Base-by-base conservation (phyloP, 768 basidiomycete genomes). In the Dentipellis sp. region DNA sequence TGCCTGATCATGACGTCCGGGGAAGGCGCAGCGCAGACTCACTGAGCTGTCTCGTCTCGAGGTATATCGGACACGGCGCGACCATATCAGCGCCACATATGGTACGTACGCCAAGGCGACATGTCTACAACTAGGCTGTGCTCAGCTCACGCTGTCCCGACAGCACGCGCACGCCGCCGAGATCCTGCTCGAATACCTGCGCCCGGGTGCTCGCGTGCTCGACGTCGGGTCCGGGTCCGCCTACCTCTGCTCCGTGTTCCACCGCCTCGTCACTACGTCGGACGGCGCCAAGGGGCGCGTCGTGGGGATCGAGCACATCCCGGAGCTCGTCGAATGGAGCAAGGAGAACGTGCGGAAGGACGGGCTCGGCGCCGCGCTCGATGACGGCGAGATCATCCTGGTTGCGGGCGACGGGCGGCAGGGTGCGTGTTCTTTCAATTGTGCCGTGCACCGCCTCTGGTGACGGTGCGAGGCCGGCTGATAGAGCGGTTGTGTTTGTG, bases 51-150 rank as follows among this genome's bases (percentile, higher is more conserved):
- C n/a, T 4, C 49, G 10, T 14, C 17, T 37, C 21, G 16, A 58
- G 58, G 37, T 63, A 89, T 16, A 93, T 94, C 52, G 88, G 89
- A 2, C 79, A 87, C 64, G 85, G 83, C 11, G 94, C 94, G 12
- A 99, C 95, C 0, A 97, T 99, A 59, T 91, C 88, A 39, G 95
- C 95, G 0, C 95, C 95, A 1, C 95, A 99, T 67, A 98, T 98
- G 94, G 88, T 86, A 53, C 66, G 64, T 38, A 37, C 42, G 34
- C 6, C 49, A 50, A 52, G 17, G 16, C 22, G 21, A 14, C 29
- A 29, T 48, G 17, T 3, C 3, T 50, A 10, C 17, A 40, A 10
- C 34, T 46, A 45, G 55, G 16, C 34, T n/a, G 19, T 38, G 29
- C 29, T 29, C 3, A 29, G 29, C 29, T 29, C 29, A 29, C 29